Percentiles rank a stretch among this genome's conserved stretches.
These are phyloP conservation scores for Mucor plumbeus DNA, from an alignment of 371 early-diverging fungal species.

Conservation along the genomic window DNA sequence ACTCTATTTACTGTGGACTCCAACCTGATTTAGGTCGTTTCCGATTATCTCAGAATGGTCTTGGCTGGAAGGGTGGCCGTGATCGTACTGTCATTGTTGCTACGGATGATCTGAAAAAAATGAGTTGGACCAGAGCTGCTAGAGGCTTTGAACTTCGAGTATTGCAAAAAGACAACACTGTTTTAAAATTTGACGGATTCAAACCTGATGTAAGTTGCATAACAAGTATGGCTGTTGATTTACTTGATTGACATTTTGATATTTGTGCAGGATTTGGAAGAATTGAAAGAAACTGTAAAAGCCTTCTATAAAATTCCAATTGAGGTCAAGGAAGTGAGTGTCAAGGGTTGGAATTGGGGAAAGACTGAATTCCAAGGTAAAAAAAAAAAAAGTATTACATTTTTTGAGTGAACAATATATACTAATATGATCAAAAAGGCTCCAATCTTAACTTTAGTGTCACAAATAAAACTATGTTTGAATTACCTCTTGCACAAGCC, in stretches of 20 bases:
- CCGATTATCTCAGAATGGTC: conserved; percentile 77
- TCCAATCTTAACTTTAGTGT: conserved; percentile 81
- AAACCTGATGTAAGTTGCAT: conserved; percentile 64
- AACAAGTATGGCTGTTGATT: background rate
- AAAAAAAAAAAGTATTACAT: background rate
- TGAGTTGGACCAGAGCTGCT: conserved; percentile 82
- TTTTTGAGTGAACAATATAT: background rate
- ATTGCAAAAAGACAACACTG: conserved; percentile 67
- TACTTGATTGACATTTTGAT: background rate
- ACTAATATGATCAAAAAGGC: conserved; percentile 41
- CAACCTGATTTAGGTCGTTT: conserved; percentile 63
- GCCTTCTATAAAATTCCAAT: conserved; percentile 72
- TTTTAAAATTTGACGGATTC: conserved; percentile 92
- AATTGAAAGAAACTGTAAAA: conserved; percentile 71
- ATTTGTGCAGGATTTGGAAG: conserved; percentile 74
- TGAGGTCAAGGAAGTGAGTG: conserved; percentile 84
- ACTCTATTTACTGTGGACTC: conserved; percentile 52
- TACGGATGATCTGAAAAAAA: conserved; percentile 69
- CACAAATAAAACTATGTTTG: conserved; percentile 86
- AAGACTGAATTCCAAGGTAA: conserved; percentile 82
- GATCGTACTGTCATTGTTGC: conserved; percentile 69
- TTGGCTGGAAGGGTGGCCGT: conserved; percentile 81
- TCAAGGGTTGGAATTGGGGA: conserved; percentile 98
- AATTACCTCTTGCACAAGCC: conserved; percentile 89
- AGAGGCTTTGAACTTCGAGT: conserved; percentile 86